Evolutionary conservation across 1,284 basidiomycete species (phyloP), one percentile per base, ranked within the genome.

Genomic region (Tilletia indica): DNA sequence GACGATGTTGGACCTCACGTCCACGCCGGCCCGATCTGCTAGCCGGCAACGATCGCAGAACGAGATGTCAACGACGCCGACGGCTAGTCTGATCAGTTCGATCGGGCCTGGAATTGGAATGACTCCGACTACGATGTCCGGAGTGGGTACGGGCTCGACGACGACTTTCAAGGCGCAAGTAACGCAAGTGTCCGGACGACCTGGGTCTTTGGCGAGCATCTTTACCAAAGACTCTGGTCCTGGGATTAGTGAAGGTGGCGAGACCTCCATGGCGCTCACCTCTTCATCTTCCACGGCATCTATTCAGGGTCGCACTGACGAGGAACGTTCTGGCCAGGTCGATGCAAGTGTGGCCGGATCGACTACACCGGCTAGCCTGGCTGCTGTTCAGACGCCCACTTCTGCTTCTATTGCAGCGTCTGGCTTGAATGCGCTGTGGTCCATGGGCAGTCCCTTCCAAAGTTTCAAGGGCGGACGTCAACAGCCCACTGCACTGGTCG

Each of bases 81-180:
- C 58, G 68, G 70, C 42, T 68, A 73, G 38, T 56, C 47, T 56
- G 47, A 70, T 42, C 36, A 5, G 14, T 48, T 67, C 54, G 38
- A 48, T 14, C 6, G 68, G 49, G 31, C 68, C 68, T 14, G 49
- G 49, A 36, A 54, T 38, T 67, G 45, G 1, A 54, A 66, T 42
- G 68, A 69, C 14, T 68, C 70, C 51, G 61, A 63, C 8, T 48
- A 21, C 70, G 64, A 68, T 11, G 69, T 25, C 42, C 64, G 67
- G 5, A n/a, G 11, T 74, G 63, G 72, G 74, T 67, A 71, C 70
- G 3, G 58, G 68, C 8, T 71, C 74, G 1, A 73, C 78, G 49
- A 73, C 72, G 14, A 78, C 77, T 1, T 80, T 78, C 72, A 71
- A 73, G 0, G 78, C 76, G 4, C 78, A 78, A 21, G 47, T 80